Evolutionary conservation across 352 stramenopile species (phyloP).

Genomic region (Globisporangium paddicum): DNA sequence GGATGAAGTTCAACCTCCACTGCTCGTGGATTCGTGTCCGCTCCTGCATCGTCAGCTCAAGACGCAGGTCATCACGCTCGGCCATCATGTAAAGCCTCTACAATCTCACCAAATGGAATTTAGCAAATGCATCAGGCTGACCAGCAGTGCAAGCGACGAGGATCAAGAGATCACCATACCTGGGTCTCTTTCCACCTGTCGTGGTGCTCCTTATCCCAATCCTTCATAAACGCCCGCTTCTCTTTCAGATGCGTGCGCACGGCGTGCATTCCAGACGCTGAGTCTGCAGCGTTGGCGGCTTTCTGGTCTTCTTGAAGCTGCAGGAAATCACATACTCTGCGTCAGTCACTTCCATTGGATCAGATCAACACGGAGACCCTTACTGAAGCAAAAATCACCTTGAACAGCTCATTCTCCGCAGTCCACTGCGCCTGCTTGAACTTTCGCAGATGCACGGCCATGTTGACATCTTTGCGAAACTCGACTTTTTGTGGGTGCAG

Average conservation of each 20-base stretch:
- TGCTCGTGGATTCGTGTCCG: conserved; percentile 28
- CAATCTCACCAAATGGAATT: neutral
- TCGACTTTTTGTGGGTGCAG: conserved; percentile 37
- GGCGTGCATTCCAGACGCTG: conserved; percentile 19
- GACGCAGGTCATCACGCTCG: conserved; percentile 47
- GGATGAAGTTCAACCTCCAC: conserved; percentile 19
- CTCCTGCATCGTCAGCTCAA: conserved; percentile 58
- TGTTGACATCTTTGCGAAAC: conserved; percentile 67
- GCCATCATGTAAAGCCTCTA: conserved; percentile 28
- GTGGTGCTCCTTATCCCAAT: conserved; percentile 56
- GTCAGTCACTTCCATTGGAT: neutral
- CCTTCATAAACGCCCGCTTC: conserved; percentile 49
- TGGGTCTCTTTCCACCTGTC: conserved; percentile 53
- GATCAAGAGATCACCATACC: conserved; percentile 17
- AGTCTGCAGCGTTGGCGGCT: conserved; percentile 16
- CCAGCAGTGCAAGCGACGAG: neutral
- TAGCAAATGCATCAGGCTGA: neutral
- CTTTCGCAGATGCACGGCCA: conserved; percentile 55
- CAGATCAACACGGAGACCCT: neutral
- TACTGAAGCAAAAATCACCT: conserved; percentile 18
- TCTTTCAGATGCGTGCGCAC: conserved; percentile 49
- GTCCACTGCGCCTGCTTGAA: conserved; percentile 59
- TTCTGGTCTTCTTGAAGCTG: conserved; percentile 31
- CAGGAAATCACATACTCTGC: neutral
- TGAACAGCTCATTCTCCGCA: conserved; percentile 34